A percentile compares a stretch with the other conserved stretches of the same genome.
These are phyloP conservation scores for Rhodotorula paludigena DNA, from an alignment of 768 basidiomycete genomes.

Conservation along the genomic window DNA sequence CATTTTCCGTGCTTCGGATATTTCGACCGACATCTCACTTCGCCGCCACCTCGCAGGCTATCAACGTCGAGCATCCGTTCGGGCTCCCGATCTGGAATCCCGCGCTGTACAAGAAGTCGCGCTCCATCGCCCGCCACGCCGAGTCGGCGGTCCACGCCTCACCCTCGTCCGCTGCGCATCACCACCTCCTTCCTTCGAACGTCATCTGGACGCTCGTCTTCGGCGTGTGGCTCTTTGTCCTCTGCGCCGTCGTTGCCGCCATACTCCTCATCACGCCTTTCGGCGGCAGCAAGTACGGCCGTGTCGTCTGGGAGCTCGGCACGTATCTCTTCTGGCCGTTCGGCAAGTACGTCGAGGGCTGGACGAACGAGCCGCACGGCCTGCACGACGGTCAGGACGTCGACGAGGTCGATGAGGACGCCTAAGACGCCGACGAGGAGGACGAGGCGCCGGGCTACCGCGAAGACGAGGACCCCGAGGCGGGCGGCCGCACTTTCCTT, in stretches of 20 bases:
- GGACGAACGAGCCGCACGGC: constrained; percentile 47
- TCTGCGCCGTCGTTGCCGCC: constrained; percentile 63
- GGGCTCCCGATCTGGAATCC: constrained; percentile 99
- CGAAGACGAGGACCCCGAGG: constrained; percentile 27
- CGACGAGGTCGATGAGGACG: constrained; percentile 43
- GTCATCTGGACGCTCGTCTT: constrained; percentile 84
- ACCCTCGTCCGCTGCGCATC: constrained; percentile 86
- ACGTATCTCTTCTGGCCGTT: constrained; percentile 99
- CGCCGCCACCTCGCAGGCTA: constrained; percentile 51
- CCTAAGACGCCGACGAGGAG: constrained; percentile 6
- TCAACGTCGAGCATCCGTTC: constrained; percentile 98
- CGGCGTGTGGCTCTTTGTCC: constrained; percentile 84
- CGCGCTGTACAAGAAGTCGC: constrained; percentile 93
- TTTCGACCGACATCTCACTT: not conserved
- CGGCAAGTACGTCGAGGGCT: constrained; percentile 90
- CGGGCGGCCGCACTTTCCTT: constrained; percentile 1
- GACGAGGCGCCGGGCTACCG: constrained; percentile 4
- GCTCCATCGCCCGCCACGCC: constrained; percentile 91
- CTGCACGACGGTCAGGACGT: too few species aligned
- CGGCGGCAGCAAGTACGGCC: constrained; percentile 77
- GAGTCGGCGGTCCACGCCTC: constrained; percentile 88
- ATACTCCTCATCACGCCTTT: constrained; percentile 68
- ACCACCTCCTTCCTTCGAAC: constrained; percentile 88
- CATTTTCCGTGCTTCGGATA: not conserved
- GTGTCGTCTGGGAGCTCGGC: constrained; percentile 79